These are phyloP conservation scores for Powellomyces hirtus DNA, from an alignment of 192 early-diverging fungal genomes.

Conservation along the genomic window DNA sequence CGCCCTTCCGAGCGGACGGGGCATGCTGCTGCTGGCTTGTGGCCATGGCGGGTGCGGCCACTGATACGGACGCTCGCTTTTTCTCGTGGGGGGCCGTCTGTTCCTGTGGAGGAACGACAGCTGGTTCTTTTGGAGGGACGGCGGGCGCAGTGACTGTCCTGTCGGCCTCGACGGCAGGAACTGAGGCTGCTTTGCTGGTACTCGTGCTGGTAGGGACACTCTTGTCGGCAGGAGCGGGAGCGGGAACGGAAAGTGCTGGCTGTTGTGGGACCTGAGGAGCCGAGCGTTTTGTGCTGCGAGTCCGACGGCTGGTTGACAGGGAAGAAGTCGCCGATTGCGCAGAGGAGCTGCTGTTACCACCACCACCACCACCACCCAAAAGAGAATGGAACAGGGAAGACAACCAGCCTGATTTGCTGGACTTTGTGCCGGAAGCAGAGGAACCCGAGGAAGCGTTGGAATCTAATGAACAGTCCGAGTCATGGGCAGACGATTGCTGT, in stretches of 20 bases:
- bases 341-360: neutral
- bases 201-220: neutral
- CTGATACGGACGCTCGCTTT: neutral
- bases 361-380: neutral
- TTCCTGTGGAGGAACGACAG: neutral
- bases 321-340: neutral
- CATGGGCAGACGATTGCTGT: too few species aligned
- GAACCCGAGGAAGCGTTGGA: neutral
- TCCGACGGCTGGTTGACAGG: neutral
- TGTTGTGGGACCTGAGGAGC: too few species aligned
- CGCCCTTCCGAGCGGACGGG: neutral
- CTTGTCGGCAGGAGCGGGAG: neutral
- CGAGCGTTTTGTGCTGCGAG: neutral
- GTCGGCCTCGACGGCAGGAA: neutral
- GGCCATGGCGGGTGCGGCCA: neutral
- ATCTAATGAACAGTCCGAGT: neutral
- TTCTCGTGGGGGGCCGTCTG: neutral
- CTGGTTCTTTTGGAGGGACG: neutral
- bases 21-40: neutral
- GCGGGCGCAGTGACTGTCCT: neutral
- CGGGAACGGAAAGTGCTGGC: too few species aligned
- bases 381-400: constrained; percentile 1
- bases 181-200: neutral
- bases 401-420: neutral
- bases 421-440: neutral